A percentile compares a stretch with the other conserved stretches of the same genome.
These are phyloP conservation scores for Logfia minima DNA, from an alignment of 129 eudicot genomes.

Conservation along the genomic window DNA sequence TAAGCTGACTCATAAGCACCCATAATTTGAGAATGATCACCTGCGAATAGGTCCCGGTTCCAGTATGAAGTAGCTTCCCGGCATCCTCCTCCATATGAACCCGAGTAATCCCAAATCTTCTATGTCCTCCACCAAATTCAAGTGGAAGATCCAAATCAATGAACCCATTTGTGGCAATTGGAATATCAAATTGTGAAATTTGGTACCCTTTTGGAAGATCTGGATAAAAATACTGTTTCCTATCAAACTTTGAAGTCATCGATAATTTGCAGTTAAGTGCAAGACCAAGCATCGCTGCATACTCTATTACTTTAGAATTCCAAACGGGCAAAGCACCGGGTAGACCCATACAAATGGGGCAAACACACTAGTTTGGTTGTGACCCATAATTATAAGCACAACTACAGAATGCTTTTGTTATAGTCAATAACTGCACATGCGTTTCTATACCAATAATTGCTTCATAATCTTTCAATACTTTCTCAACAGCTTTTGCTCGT, in stretches of 20 bases:
- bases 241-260: constrained; percentile 79
- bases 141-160: constrained; percentile 91
- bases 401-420: constrained; percentile 84
- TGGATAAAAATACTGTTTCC: constrained; percentile 95
- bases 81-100: constrained; percentile 99
- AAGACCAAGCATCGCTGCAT: constrained; percentile 79
- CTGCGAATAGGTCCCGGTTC: constrained; percentile 71
- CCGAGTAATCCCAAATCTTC: constrained; percentile 85
- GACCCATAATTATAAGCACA: constrained; percentile 89
- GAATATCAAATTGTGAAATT: constrained; percentile 93
- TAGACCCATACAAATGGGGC: constrained; percentile 94
- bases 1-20: background rate
- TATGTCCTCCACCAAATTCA: constrained; percentile 96
- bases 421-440: constrained; percentile 83
- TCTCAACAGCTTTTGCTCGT: constrained; percentile 45
- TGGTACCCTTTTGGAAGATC: constrained; percentile 98
- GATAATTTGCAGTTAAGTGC: constrained; percentile 80
- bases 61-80: constrained; percentile 90
- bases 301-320: constrained; percentile 82
- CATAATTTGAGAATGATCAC: constrained; percentile 31
- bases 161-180: constrained; percentile 75
- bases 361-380: constrained; percentile 76
- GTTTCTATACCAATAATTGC: constrained; percentile 93
- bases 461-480: constrained; percentile 59
- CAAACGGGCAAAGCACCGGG: constrained; percentile 94